Evolutionary conservation across 1,284 basidiomycete genomes (phyloP).

Genomic region (Irpex rosettiformis): DNA sequence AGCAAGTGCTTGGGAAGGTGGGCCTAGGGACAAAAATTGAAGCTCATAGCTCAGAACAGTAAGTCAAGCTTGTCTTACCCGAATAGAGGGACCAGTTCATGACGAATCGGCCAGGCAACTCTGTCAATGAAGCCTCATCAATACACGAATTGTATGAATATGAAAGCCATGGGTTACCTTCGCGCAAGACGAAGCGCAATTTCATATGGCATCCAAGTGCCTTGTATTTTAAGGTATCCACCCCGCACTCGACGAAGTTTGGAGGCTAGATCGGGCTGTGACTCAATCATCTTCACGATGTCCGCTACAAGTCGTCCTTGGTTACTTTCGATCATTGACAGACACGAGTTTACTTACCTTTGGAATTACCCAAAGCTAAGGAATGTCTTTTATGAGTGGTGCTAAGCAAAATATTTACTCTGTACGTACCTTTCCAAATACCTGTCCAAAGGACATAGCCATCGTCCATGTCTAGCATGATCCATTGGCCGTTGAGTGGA

Average conservation of each 20-base stretch:
- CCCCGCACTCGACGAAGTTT: conserved; percentile 79
- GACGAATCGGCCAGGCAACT: conserved; percentile 85
- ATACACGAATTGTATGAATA: background rate
- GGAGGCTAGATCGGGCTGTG: conserved; percentile 78
- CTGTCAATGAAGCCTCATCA: conserved; percentile 33
- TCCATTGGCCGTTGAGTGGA: conserved; percentile 83
- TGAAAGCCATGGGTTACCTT: conserved; percentile 41
- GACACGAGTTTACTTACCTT: conserved; percentile 44
- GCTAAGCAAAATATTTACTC: background rate
- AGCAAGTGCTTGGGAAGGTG: conserved; percentile 73
- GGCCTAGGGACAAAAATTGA: conserved; percentile 28
- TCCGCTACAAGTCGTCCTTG: conserved; percentile 50
- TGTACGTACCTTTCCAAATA: conserved; percentile 75
- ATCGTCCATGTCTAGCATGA: conserved; percentile 91
- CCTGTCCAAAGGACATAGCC: conserved; percentile 86
- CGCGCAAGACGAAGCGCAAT: conserved; percentile 73
- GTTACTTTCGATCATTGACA: conserved; percentile 3
- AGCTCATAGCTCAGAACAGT: conserved; percentile 10
- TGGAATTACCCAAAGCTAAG: conserved; percentile 77
- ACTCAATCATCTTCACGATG: conserved; percentile 87
- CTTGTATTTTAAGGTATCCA: conserved; percentile 85
- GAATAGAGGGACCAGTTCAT: conserved; percentile 79
- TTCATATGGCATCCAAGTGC: conserved; percentile 89
- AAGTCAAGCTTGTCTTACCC: conserved; percentile 46
- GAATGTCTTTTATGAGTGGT: conserved; percentile 1